Evolutionary conservation across 495 filamentous ascomycete genomes (phyloP).

Genomic region (Hypoxylon subgilvum): DNA sequence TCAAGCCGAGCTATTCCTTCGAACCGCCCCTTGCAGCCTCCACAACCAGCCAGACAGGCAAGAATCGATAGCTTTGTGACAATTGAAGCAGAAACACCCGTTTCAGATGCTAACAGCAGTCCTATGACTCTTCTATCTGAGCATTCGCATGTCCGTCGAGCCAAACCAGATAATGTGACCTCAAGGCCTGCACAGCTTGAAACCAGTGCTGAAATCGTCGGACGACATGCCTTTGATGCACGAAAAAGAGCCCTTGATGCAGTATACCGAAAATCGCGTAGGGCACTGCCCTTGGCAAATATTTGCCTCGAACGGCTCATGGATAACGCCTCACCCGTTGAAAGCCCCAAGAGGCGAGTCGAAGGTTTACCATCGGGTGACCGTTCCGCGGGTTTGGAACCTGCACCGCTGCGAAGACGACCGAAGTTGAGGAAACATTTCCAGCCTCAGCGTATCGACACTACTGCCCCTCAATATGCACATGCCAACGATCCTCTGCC

Average conservation of each 20-base stretch:
- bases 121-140: conserved; percentile 16
- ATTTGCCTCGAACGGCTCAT: conserved; percentile 39
- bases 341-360: conserved; percentile 14
- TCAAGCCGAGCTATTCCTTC: conserved; percentile 10
- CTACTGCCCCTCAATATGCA: conserved; percentile 53
- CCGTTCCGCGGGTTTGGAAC: conserved; percentile 34
- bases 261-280: conserved; percentile 52
- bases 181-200: conserved; percentile 58
- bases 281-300: conserved; percentile 26
- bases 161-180: conserved; percentile 11
- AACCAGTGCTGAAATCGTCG: conserved; percentile 37
- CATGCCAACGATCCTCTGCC: conserved; percentile 58
- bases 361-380: conserved; percentile 34
- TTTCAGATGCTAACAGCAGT: conserved; percentile 7
- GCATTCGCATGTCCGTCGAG: conserved; percentile 2
- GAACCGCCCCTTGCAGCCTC: conserved; percentile 27
- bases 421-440: conserved; percentile 53
- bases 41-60: conserved; percentile 41
- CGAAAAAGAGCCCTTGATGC: conserved; percentile 57
- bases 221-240: conserved; percentile 41
- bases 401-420: conserved; percentile 35
- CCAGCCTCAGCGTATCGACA: conserved; percentile 60
- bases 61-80: conserved; percentile 44
- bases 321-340: conserved; percentile 19
- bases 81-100: conserved; percentile 9